Base-by-base conservation (phyloP, 768 basidiomycete genomes). In the Amyloporia xantha region DNA sequence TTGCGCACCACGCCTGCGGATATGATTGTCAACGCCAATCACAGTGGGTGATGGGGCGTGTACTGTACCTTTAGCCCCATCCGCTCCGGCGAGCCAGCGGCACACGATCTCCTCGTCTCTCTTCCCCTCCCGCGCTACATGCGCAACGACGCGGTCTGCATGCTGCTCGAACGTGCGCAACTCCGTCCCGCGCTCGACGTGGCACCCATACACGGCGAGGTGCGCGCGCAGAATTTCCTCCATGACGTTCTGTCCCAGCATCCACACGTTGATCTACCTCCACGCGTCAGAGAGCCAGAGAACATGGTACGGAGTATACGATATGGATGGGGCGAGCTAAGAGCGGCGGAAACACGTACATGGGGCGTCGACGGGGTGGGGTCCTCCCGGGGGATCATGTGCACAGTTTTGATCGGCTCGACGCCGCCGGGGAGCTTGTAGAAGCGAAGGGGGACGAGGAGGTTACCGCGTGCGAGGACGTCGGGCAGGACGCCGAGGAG, bases 11-110 rank as follows among this genome's bases (percentile, higher is more conserved):
- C 36, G 5, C 72, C 66, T 71, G 5, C 15, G 30, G 4, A 12
- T 20, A 26, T 27, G 15, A 24, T 19, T 20, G 7, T 17, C 26
- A 36, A 26, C 3, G 10, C 12, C 28, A 12, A 62, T 64, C 59
- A 53, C 53, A 60, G 0, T 68, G 72, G 13, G 71, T 69, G 47
- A 74, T 76, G 0, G 65, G n/a, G n/a, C n/a, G n/a, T n/a, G n/a
- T n/a, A n/a, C n/a, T n/a, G n/a, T n/a, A n/a, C 59, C 2, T 71
- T n/a, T n/a, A n/a, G n/a, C n/a, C n/a, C n/a, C n/a, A n/a, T n/a
- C n/a, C n/a, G n/a, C n/a, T n/a, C n/a, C 72, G 10, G 75, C 57
- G 2, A 76, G 52, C 54, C 60, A 72, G 3, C 62, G 55, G 25
- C 54, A 56, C 10, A 48, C 54, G 2, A 64, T 52, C 3, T 39